Base-by-base conservation (phyloP, 106 monocot species). In the Dioscorea zingiberensis region DNA sequence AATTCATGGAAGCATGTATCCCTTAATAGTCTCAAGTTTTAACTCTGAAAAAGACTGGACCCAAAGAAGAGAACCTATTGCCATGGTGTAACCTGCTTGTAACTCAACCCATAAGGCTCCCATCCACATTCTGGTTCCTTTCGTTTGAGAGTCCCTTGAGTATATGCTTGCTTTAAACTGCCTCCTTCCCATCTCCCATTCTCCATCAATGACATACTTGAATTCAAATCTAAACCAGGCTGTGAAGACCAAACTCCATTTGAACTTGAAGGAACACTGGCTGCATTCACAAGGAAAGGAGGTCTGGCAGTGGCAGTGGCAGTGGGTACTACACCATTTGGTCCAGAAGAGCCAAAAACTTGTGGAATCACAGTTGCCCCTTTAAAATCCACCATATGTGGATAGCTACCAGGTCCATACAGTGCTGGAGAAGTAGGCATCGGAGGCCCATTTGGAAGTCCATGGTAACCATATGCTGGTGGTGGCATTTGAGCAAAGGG, bases 111-210 rank as follows among this genome's bases (percentile, higher is more conserved):
- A 59, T 76, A 80, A 45, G 79, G 67, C 17, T 78, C 85, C 80
- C 82, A 78, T 38, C 78, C 78, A 47, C 66, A 63, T 5, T 87
- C 82, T 21, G 83, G 81, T 51, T 84, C 81, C 81, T 87, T 92
- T 58, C 78, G 60, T 26, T 80, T 88, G 47, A 80, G 27, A 8
- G 73, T 53, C 48, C 60, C 81, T 60, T 76, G 87, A 76, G 71
- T 27, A 44, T 77, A 62, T 23, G 80, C 72, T 17, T 87, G 78
- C 61, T 60, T 77, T 16, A 72, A 65, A 59, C 63, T 71, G 12
- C 69, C 76, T 7, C 23, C 23, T 18, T 78, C 76, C 62, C 58
- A 64, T 29, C 55, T 67, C 27, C 74, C 74, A 23, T 65, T n/a
- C 3, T 81, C 81, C 32, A 62, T 10, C 10, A 73, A 53, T 25